A percentile compares a stretch with the other conserved stretches of the same genome.
Conservation (phyloP, 169 alveolate genomes). For the Plasmodium ovale region DNA sequence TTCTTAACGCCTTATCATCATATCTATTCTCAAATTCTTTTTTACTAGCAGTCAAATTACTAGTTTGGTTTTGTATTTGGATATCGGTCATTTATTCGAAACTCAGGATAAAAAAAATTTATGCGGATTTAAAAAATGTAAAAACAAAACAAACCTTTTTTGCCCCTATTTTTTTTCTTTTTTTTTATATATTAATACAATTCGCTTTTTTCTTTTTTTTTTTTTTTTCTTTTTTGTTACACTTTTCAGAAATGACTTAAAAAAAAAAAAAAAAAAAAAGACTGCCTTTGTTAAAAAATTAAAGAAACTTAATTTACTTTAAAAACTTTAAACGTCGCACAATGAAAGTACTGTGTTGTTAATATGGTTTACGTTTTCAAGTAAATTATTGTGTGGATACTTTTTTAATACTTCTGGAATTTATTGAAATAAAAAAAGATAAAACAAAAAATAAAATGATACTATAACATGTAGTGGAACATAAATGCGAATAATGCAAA, state of each 20-base stretch:
- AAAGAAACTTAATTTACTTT: constrained; percentile 17
- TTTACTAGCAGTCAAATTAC: constrained; percentile 59
- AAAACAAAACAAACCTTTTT: constrained; percentile 25
- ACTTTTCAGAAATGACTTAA: constrained; percentile 2
- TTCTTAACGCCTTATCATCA: constrained; percentile 68
- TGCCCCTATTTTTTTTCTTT: constrained; percentile 1
- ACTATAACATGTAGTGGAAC: neutral
- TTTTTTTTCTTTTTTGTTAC: constrained; percentile 24
- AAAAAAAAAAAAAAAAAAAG: constrained; percentile 33
- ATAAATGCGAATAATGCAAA: neutral
- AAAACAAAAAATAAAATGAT: neutral
- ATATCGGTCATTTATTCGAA: constrained; percentile 72
- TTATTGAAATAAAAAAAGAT: neutral
- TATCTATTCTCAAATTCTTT: constrained; percentile 60
- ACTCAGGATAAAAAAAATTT: constrained; percentile 6
- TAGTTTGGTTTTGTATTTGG: constrained; percentile 74
- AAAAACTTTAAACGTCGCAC: constrained; percentile 26
- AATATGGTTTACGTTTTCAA: neutral
- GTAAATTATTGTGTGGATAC: constrained; percentile 13
- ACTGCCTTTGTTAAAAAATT: constrained; percentile 13
- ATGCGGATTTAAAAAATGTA: constrained; percentile 19
- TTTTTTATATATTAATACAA: neutral
- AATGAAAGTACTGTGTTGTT: constrained; percentile 5
- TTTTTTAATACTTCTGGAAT: constrained; percentile 27
- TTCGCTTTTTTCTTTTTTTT: constrained; percentile 9